Base-by-base conservation (phyloP, 73 alveolate genomes). In the Breviolum minutum region DNA sequence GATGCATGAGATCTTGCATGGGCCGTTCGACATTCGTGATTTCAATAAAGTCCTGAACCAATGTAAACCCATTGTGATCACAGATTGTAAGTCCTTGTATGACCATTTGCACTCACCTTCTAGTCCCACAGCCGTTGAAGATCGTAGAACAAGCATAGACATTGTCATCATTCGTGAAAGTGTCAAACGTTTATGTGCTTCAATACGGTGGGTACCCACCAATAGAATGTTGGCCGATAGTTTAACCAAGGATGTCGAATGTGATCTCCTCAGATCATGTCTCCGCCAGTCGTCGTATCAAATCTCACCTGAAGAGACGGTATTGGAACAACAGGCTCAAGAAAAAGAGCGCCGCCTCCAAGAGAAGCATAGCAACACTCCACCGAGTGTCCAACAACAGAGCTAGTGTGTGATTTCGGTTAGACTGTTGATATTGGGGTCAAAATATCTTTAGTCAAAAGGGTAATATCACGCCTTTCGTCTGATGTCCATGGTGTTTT, bases 31-130 rank as follows among this genome's bases (percentile, higher is more conserved):
- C 85, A 16, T 74, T 9, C 14, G 85, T 17, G 54, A 10, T n/a
- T 66, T 11, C 17, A 16, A 40, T 9, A 14, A 74, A 9, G 60
- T 22, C 13, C 85, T 22, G 40, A n/a, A 22, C 54, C 27, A 40
- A 74, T 40, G 48, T 17, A n/a, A 22, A 16, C 85, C 85, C 13
- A 74, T 74, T 20, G 85, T 74, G 13, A 20, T 74, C 40, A 74
- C 85, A 16, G 85, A 74, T 40, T 74, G 85, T 20, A 74, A 74
- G 85, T 13, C 40, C 26, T 40, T 74, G 60, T 74, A 74, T n/a
- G 85, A 74, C 85, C 85, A 74, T 74, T 40, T 74, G 27, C 85
- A 74, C 85, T 74, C 85, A 40, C 48, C 48, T 14, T 74, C 85
- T 10, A 17, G 54, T n/a, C 85, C 48, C 13, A 22, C 85, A 9